phyloP scores from a whole-genome alignment of 345 rosid genomes.

The Raphanus sativus region DNA sequence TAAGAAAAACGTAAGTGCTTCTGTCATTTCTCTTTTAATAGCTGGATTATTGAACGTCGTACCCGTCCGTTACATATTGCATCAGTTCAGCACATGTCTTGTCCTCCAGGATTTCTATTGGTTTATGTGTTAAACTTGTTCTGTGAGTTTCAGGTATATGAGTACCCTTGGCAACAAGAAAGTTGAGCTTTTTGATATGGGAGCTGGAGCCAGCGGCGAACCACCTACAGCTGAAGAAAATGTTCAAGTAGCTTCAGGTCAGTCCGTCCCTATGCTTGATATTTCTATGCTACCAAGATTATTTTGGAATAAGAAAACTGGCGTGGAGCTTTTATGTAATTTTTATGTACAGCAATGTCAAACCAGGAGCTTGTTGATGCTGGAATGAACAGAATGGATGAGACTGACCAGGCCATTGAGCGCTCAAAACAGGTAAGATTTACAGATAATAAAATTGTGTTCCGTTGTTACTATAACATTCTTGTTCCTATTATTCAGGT shows the following conservation, averaged over 20 bases:
- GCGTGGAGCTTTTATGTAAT: no score
- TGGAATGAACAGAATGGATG: constrained; percentile 85
- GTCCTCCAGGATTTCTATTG: no score
- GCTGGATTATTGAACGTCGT: not conserved
- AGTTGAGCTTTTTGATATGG: constrained; percentile 88
- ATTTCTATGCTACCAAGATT: not conserved
- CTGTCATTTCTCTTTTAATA: not conserved
- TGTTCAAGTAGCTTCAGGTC: constrained; percentile 89
- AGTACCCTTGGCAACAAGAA: constrained; percentile 88
- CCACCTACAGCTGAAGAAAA: constrained; percentile 85
- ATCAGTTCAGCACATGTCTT: no score
- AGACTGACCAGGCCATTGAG: constrained; percentile 94
- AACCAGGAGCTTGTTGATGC: constrained; percentile 86
- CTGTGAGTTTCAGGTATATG: constrained; percentile 60
- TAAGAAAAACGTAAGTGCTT: constrained; percentile 88
- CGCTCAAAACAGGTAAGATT: constrained; percentile 79
- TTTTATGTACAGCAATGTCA: no score
- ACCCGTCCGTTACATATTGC: no score
- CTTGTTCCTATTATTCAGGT: constrained; percentile 50
- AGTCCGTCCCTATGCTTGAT: constrained; percentile 38
- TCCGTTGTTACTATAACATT: constrained; percentile 19
- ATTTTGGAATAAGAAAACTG: no score
- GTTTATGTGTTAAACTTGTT: constrained; percentile 24
- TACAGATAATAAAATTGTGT: not conserved
- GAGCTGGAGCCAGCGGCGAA: constrained; percentile 82